Base-by-base conservation (phyloP, 31 red algal species). In the Odonthalia washingtoniensis region DNA sequence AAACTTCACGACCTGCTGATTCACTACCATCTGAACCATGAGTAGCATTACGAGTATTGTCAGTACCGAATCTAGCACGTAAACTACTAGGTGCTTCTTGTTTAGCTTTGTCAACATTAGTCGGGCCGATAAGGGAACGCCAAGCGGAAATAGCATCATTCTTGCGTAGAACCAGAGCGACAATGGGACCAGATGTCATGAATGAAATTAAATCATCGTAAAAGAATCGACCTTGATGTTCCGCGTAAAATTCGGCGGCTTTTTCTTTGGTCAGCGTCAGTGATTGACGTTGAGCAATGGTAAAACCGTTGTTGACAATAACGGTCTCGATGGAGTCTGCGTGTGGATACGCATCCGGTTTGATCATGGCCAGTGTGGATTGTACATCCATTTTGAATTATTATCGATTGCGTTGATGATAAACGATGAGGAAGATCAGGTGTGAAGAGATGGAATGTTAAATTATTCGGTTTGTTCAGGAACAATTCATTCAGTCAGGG, bases 1-100 rank as follows among this genome's bases (percentile, higher is more conserved):
- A 62, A 37, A 97, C 75, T 49, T 93, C 86, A 1, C 82, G 75
- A 18, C 63, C 65, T 24, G 89, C 94, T 62, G 49, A 80, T 35
- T 87, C 64, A 26, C 68, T 42, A 40, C 46, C 41, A 72, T 86
- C 95, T 40, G 89, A 89, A 18, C 84, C 92, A 69, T 95, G 92
- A 0, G 81, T 85, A 34, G 92, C 96, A 67, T 95, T 95, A 45
- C 81, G 77, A 5, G 46, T 70, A 42, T 44, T 57, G 64, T 95
- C 93, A 38, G 89, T 92, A 0, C 92, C 96, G 69, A 91, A 98
- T 30, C 74, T 84, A 39, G 96, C 96, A 40, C 96, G 89, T 53
- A 98, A 38, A 6, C 80, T 90, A 2, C 84, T 36, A 6, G 92
- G 90, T 2, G 89, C 96, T 28, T 78, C 33, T 27, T 74, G 65